Conservation (phyloP, 805 yeast genomes). For the Candida morakotiae region DNA sequence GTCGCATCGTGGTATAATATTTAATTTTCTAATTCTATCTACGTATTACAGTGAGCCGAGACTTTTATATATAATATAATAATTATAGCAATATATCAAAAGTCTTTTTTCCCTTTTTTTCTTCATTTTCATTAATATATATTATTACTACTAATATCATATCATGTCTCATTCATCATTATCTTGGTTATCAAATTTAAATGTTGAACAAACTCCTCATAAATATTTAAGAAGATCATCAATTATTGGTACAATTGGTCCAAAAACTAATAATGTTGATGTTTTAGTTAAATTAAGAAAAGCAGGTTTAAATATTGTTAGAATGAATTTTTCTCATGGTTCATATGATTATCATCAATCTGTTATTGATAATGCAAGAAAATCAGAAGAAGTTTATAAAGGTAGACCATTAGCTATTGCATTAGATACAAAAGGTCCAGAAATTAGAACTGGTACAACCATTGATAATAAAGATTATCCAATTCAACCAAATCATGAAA, state of each 20-base stretch:
- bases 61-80: too few species aligned
- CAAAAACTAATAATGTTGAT: conserved; percentile 91
- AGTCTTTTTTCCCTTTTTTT: too few species aligned
- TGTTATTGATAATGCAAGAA: conserved; percentile 93
- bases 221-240: conserved; percentile 86
- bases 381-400: conserved; percentile 82
- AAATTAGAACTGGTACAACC: conserved; percentile 98
- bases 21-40: too few species aligned
- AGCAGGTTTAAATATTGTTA: conserved; percentile 96
- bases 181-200: conserved; percentile 80
- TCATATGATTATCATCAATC: conserved; percentile 96
- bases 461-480: conserved; percentile 74
- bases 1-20: too few species aligned
- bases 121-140: too few species aligned
- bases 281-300: conserved; percentile 81
- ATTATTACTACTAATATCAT: too few species aligned
- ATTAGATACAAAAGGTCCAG: conserved; percentile 98
- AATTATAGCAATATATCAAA: too few species aligned
- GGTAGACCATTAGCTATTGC: conserved; percentile 99
- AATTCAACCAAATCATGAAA: conserved; percentile 79
- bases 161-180: conserved; percentile 45
- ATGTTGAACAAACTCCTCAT: conserved; percentile 71
- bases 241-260: conserved; percentile 98
- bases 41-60: too few species aligned
- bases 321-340: conserved; percentile 99